phyloP scores from a whole-genome alignment of 345 rosid species.

The Cardamine resedifolia region DNA sequence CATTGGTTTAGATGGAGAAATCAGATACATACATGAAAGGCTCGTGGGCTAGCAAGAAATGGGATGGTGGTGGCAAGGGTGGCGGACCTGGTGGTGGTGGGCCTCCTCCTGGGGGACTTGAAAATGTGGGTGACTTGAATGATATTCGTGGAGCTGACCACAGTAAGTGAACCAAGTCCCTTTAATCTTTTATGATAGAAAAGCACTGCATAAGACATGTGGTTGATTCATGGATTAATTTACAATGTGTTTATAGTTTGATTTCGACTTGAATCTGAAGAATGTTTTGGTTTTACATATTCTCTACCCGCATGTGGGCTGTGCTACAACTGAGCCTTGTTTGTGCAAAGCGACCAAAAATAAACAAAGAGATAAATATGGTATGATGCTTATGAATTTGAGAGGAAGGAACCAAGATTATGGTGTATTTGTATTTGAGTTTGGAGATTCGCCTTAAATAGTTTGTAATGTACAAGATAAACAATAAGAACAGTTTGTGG shows the following conservation, averaged over 20 bases:
- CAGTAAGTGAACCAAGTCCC: conserved; percentile 29
- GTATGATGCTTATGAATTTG: background rate
- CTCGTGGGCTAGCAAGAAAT: conserved; percentile 70
- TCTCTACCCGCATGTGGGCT: conserved; percentile 41
- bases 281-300: conserved; percentile 27
- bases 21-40: conserved; percentile 70
- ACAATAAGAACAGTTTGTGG: too few relatives aligned
- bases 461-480: too few relatives aligned
- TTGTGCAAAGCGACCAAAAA: background rate
- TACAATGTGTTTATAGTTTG: background rate
- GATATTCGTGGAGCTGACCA: conserved; percentile 44
- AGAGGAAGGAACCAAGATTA: background rate
- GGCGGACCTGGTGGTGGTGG: conserved; percentile 64
- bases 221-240: background rate
- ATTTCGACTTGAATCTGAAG: background rate
- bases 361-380: background rate
- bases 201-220: background rate
- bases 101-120: conserved; percentile 70
- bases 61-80: conserved; percentile 75
- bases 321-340: conserved; percentile 29
- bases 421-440: background rate
- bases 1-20: conserved; percentile 70
- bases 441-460: too few relatives aligned
- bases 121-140: conserved; percentile 51
- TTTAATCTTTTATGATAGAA: background rate